Evolutionary conservation across 1,139 yeast species (phyloP).

Genomic region (Blastobotrys buckinghamii): DNA sequence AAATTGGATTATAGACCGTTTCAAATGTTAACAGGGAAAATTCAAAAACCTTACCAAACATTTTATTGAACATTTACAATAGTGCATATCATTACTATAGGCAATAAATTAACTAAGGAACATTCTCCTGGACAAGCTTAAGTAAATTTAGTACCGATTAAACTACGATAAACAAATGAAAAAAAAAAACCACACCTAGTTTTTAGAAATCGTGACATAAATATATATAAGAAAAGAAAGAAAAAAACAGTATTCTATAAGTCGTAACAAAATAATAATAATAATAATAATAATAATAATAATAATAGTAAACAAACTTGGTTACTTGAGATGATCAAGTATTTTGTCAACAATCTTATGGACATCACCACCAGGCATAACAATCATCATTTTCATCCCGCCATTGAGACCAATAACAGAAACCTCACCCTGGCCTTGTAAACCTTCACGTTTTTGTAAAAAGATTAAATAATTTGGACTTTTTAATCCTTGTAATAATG

Average conservation of each 20-base stretch:
- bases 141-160: too few relatives aligned
- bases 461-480: constrained; percentile 26
- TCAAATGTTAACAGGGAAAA: too few relatives aligned
- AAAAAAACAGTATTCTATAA: neutral
- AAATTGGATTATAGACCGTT: too few relatives aligned
- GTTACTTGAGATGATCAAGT: constrained; percentile 10
- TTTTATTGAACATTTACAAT: too few relatives aligned
- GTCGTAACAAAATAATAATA: neutral
- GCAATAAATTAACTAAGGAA: too few relatives aligned
- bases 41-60: too few relatives aligned
- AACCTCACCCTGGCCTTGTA: constrained; percentile 21
- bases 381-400: constrained; percentile 23
- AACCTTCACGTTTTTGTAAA: constrained; percentile 18
- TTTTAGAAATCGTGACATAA: too few relatives aligned
- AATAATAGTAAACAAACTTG: neutral
- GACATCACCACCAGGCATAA: constrained; percentile 23
- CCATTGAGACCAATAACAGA: constrained; percentile 23
- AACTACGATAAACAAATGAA: too few relatives aligned
- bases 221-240: neutral
- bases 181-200: too few relatives aligned
- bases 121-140: too few relatives aligned
- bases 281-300: neutral
- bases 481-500: constrained; percentile 26
- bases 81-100: too few relatives aligned
- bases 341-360: constrained; percentile 21